A percentile compares a stretch with the other conserved stretches of the same genome.
Conservation (phyloP, 2,329 filamentous ascomycete genomes). For the Penicillium sp. region DNA sequence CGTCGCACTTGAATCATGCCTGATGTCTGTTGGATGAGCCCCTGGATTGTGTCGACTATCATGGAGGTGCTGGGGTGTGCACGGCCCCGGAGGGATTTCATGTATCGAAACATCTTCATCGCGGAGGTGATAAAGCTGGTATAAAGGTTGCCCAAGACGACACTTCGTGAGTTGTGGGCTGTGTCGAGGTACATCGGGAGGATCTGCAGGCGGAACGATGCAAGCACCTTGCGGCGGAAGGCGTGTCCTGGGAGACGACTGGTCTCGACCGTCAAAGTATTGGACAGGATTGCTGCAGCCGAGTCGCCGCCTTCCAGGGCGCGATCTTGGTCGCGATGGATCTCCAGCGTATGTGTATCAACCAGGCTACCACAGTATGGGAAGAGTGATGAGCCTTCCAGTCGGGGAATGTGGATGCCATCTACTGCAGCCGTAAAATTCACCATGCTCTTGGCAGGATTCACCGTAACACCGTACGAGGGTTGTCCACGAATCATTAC, state of each 20-base stretch:
- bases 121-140: slow-evolving; percentile 74
- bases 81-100: slow-evolving; percentile 55
- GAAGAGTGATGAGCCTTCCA: slow-evolving; percentile 55
- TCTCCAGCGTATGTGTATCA: slow-evolving; percentile 68
- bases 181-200: slow-evolving; percentile 57
- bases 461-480: slow-evolving; percentile 77
- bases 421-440: slow-evolving; percentile 71
- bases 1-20: slow-evolving; percentile 58
- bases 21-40: slow-evolving; percentile 63
- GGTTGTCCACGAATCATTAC: slow-evolving; percentile 77
- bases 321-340: slow-evolving; percentile 65
- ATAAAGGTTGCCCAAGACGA: slow-evolving; percentile 71
- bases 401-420: slow-evolving; percentile 52
- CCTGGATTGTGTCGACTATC: slow-evolving; percentile 64
- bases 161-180: slow-evolving; percentile 66
- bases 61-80: slow-evolving; percentile 57
- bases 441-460: slow-evolving; percentile 71
- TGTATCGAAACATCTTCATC: slow-evolving; percentile 65
- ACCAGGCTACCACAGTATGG: slow-evolving; percentile 86
- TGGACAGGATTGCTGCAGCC: slow-evolving; percentile 58
- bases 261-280: slow-evolving; percentile 76
- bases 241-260: slow-evolving; percentile 68
- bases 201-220: slow-evolving; percentile 76
- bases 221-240: slow-evolving; percentile 75
- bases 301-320: slow-evolving; percentile 43